Conservation (phyloP, 1,139 yeast genomes). For the Blastobotrys petasosporus region DNA sequence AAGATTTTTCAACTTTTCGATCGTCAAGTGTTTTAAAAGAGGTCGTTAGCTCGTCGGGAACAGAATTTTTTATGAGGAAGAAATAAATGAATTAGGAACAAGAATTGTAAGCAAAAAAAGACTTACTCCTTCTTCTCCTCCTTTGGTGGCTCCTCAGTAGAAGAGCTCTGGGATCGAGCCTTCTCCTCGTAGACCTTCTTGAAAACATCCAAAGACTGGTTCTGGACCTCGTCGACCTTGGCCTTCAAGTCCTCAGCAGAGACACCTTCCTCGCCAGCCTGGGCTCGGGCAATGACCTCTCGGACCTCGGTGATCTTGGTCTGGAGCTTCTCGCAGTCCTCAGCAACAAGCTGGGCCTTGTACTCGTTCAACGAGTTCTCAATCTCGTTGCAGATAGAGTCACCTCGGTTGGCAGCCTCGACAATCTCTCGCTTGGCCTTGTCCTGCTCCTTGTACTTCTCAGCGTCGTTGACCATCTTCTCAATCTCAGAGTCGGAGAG, state of each 20-base stretch:
- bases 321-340: slow-evolving; percentile 80
- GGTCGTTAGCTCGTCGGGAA: not conserved
- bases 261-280: slow-evolving; percentile 75
- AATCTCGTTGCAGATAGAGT: slow-evolving; percentile 92
- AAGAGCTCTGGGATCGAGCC: slow-evolving; percentile 28
- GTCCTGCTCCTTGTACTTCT: slow-evolving; percentile 94
- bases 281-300: slow-evolving; percentile 89
- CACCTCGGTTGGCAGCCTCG: slow-evolving; percentile 95
- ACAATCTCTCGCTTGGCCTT: slow-evolving; percentile 91
- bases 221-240: slow-evolving; percentile 93
- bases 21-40: not conserved
- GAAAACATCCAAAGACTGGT: slow-evolving; percentile 85
- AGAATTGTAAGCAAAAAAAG: not conserved
- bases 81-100: not conserved
- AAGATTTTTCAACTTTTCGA: not conserved
- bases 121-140: slow-evolving; percentile 25
- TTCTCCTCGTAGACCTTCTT: slow-evolving; percentile 91
- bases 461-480: slow-evolving; percentile 98
- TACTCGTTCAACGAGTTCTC: slow-evolving; percentile 91
- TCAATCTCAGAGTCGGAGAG: slow-evolving; percentile 93
- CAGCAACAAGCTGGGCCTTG: slow-evolving; percentile 85
- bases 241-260: slow-evolving; percentile 78
- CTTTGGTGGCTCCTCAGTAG: slow-evolving; percentile 22
- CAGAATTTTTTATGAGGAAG: not conserved
- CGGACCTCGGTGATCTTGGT: slow-evolving; percentile 72